Base-by-base conservation (phyloP, 2,329 filamentous ascomycete species). In the Sclerotinia minor region DNA sequence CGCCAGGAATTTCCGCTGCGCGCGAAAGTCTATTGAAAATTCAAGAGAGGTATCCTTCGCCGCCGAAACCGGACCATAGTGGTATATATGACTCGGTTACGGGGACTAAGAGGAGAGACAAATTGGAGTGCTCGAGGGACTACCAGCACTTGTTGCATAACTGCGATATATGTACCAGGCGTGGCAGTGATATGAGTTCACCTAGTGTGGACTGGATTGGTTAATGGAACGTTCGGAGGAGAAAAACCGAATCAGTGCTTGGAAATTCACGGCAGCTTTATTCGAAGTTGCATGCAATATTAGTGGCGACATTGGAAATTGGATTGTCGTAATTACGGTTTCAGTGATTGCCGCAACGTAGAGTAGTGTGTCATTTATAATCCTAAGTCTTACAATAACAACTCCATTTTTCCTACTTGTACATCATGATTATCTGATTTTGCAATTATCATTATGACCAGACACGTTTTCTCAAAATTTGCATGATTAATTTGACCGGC, bases 151-250 rank as follows among this genome's bases (percentile, higher is more conserved):
- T 44, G 24, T 41, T 52, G 17, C 69, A 72, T 38, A 38, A 64
- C 35, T 72, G 72, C 65, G 71, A 72, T 67, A 70, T 69, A 32
- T 70, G 68, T 55, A 55, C 45, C 19, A 32, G 29, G 17, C n/a
- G 29, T n/a, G 53, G 11, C 8, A 59, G 44, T 5, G 60, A 72
- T 49, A 69, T 63, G 15, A 61, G 70, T 38, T 63, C 54, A 38
- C 69, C 70, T 26, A 73, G 70, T 66, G 64, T 73, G 19, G 73
- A 73, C 65, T 74, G 71, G 71, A 73, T 73, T 69, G 69, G 68
- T 35, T 72, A 59, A 70, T 41, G n/a, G 47, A 6, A 38, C 21
- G 45, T 17, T 26, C 11, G n/a, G n/a, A 24, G 21, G 29, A 35
- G 3, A 50, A 26, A 7, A 21, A 26, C 45, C 21, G 15, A 21